These are phyloP conservation scores for Candida loeiensis DNA, from an alignment of 805 yeast species.

Conservation along the genomic window DNA sequence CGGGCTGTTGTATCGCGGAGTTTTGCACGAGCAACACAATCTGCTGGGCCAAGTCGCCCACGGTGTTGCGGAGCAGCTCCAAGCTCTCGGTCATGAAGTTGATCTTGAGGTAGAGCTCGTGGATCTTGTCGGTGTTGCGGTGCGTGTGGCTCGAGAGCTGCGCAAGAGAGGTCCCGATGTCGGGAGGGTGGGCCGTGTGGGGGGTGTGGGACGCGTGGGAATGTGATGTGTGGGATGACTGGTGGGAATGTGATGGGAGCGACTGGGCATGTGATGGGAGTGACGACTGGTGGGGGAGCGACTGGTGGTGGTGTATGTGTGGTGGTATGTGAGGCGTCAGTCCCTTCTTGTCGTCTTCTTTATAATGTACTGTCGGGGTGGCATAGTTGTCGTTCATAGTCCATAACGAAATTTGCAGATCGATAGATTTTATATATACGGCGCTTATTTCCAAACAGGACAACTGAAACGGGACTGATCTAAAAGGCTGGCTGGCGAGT, in stretches of 20 bases:
- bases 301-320: conserved; percentile 4
- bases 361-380: conserved; percentile 6
- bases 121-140: conserved; percentile 20
- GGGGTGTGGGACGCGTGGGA: background rate
- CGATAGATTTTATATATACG: conserved; percentile 1
- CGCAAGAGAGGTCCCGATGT: conserved; percentile 14
- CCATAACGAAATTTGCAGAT: background rate
- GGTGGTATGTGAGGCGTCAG: conserved; percentile 1
- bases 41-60: conserved; percentile 16
- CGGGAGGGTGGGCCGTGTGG: conserved; percentile 1
- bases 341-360: conserved; percentile 1
- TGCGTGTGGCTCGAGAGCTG: conserved; percentile 16
- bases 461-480: conserved; percentile 1
- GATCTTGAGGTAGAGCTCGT: conserved; percentile 17
- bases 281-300: conserved; percentile 5
- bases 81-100: conserved; percentile 14
- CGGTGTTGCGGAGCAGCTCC: conserved; percentile 11
- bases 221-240: conserved; percentile 1
- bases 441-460: conserved; percentile 1
- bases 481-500: background rate
- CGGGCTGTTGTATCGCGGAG: conserved; percentile 3
- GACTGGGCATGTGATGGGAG: background rate
- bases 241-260: background rate
- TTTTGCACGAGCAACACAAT: conserved; percentile 9
- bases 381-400: conserved; percentile 10